Base-by-base conservation (phyloP, 495 filamentous ascomycete genomes). In the Chaetomium tenue region DNA sequence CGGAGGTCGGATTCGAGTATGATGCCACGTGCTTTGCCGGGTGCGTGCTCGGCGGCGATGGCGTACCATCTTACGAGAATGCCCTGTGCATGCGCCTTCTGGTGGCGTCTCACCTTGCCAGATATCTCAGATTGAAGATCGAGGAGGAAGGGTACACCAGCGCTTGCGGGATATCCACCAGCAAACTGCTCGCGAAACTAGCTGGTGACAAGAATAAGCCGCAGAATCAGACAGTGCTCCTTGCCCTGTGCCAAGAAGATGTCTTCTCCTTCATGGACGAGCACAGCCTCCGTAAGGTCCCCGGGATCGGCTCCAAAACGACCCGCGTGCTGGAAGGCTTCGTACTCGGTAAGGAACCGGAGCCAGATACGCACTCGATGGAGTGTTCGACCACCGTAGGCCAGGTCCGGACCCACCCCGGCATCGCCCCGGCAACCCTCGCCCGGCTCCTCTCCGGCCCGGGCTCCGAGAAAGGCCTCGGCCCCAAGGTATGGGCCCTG, bases 191-290 rank as follows among this genome's bases (percentile, higher is more conserved):
- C 30, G 86, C 90, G 37, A 98, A 98, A 72, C 78, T 98, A 30
- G 90, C 87, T 26, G 93, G 93, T 22, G 91, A 85, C 77, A 76
- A 88, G 48, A 85, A 96, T 71, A 97, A 97, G 75, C 93, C 93
- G 0, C 87, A 88, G 53, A 87, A 84, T 59, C 93, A 96, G 71
- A 97, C 93, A 0, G 89, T 89, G 6, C 84, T 98, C 3, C 75
- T 95, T 6, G 84, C 88, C 13, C 86, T 88, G 2, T 86, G 86
- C 58, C 73, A 75, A 1, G 63, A 72, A n/a, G 67, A 68, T 8
- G 80, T 91, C 33, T 76, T 76, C 2, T 65, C 69, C 0, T 97
- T 98, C 69, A 79, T 98, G 61, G 91, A 95, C 68, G 70, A 64
- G 20, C 89, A 92, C 68, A 85, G 87, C 61, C 86, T 98, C 57